Percentiles rank a stretch among this genome's conserved stretches.
These are phyloP conservation scores for Microdochium paspali DNA, from an alignment of 2,329 filamentous ascomycete species.

Conservation along the genomic window DNA sequence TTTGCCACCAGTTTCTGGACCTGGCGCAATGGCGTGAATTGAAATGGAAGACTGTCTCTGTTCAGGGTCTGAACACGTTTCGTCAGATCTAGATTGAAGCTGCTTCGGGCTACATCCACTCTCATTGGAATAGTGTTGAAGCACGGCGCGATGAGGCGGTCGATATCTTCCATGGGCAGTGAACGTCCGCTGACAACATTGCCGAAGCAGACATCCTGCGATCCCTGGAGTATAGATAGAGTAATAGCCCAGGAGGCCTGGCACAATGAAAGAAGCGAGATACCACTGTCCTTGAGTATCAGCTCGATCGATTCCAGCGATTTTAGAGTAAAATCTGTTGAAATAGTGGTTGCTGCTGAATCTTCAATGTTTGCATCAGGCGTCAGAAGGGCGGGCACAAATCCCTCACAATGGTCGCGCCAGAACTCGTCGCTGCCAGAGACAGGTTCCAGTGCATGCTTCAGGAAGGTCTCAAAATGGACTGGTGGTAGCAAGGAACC, in stretches of 20 bases:
- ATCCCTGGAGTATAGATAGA: slow-evolving; percentile 44
- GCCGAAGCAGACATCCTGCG: slow-evolving; percentile 71
- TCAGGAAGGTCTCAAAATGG: slow-evolving; percentile 55
- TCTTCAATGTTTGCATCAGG: background rate
- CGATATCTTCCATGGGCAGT: slow-evolving; percentile 53
- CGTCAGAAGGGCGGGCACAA: slow-evolving; percentile 22
- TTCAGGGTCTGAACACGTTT: slow-evolving; percentile 53
- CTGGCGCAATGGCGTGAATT: slow-evolving; percentile 65
- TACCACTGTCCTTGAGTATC: slow-evolving; percentile 39
- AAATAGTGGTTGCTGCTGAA: background rate
- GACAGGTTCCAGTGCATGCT: slow-evolving; percentile 40
- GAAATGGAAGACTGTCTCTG: slow-evolving; percentile 52
- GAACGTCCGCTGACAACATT: slow-evolving; percentile 76
- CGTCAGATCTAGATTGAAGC: slow-evolving; percentile 47
- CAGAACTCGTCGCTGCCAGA: slow-evolving; percentile 55
- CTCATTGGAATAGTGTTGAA: slow-evolving; percentile 83
- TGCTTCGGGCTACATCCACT: slow-evolving; percentile 35
- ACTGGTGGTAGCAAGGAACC: slow-evolving; percentile 35
- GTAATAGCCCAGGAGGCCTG: slow-evolving; percentile 67
- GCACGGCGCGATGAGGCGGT: slow-evolving; percentile 74
- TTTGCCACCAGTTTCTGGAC: slow-evolving; percentile 47
- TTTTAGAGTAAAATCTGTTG: background rate
- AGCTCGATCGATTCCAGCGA: slow-evolving; percentile 36
- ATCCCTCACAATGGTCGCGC: slow-evolving; percentile 42
- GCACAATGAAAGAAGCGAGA: slow-evolving; percentile 56